These are phyloP conservation scores for Xylaria nigripes DNA, from an alignment of 495 filamentous ascomycete species.

Conservation along the genomic window DNA sequence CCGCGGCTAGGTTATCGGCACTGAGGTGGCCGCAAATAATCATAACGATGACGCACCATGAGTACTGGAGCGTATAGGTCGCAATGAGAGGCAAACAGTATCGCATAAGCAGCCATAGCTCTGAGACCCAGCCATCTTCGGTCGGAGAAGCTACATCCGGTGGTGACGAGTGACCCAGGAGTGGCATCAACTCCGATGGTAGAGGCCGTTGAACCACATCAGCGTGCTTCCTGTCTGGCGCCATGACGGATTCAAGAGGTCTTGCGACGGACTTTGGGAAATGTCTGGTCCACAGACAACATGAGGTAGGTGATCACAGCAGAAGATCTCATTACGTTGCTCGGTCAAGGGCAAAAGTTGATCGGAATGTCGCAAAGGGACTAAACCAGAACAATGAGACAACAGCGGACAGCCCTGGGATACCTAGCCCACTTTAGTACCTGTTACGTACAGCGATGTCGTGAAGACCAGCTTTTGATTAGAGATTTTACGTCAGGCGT, in stretches of 20 bases:
- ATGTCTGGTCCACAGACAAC: not conserved
- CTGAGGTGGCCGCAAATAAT: conserved; percentile 61
- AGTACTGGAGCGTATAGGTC: conserved; percentile 70
- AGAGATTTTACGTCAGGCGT: no score
- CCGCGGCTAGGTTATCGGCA: conserved; percentile 55
- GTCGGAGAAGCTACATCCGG: not conserved
- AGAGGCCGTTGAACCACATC: not conserved
- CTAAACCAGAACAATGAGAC: not conserved
- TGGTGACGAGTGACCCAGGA: conserved; percentile 1
- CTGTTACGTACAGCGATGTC: not conserved
- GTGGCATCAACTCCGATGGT: conserved; percentile 8
- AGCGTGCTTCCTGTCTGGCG: not conserved
- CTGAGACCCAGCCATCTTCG: conserved; percentile 11
- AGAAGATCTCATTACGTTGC: no score
- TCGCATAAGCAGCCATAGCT: conserved; percentile 32
- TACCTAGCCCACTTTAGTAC: no score
- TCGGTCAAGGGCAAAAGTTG: no score
- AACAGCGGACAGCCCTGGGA: no score
- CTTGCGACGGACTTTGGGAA: not conserved
- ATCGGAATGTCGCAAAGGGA: no score
- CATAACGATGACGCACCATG: conserved; percentile 60
- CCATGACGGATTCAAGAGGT: not conserved
- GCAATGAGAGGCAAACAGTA: conserved; percentile 60
- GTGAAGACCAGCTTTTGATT: no score
- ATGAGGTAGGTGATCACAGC: no score